phyloP scores from a whole-genome alignment of 345 rosid species.

The Bruguiera sexangula region DNA sequence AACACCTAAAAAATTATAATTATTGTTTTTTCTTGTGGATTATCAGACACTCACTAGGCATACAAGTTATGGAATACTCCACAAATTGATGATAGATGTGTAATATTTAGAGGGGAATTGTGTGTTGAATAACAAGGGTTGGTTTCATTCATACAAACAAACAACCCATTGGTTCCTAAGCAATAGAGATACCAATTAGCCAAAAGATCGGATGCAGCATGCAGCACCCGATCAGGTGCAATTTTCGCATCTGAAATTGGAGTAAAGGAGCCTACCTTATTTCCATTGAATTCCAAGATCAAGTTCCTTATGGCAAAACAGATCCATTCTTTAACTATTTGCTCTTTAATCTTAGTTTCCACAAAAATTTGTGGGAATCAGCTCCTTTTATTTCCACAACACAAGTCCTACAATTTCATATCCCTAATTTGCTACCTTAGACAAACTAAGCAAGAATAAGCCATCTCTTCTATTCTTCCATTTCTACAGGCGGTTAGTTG shows the following conservation, averaged over 20 bases:
- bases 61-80: no score
- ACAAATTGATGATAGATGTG: no score
- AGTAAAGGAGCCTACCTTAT: neutral
- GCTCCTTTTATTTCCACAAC: neutral
- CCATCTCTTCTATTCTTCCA: no score
- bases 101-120: no score
- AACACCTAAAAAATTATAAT: no score
- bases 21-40: no score
- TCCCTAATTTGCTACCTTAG: neutral
- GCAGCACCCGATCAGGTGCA: neutral
- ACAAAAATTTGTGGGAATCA: neutral
- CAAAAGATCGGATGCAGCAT: no score
- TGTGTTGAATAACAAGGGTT: no score
- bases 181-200: neutral
- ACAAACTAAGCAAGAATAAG: neutral
- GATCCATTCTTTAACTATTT: no score
- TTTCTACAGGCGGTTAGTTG: no score
- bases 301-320: neutral
- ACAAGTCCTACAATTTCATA: neutral
- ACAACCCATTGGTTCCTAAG: neutral
- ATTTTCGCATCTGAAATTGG: no score
- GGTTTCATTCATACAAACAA: neutral
- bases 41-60: no score
- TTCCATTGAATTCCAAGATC: neutral
- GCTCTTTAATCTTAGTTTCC: neutral